Evolutionary conservation across 805 yeast genomes (phyloP), one percentile per base, ranked within the genome.

Genomic region (Candida jianshihensis): DNA sequence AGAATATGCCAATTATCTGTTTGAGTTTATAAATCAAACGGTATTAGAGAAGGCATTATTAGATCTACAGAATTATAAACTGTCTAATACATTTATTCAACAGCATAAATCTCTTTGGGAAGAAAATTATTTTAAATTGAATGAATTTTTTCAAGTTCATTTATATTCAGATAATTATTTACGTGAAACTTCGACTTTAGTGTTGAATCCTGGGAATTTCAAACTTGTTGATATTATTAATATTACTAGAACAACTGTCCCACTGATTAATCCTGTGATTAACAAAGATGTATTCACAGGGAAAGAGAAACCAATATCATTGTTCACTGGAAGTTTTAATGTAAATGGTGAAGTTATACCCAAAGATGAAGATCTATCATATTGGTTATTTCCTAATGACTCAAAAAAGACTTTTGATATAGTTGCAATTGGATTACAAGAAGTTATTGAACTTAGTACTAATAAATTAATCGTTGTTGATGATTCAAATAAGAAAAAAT

Each of bases 101-200:
- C 77, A 77, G 19, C 95, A 87, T 47, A 81, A 87, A 43, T 72
- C 79, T 19, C 60, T 89, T 19, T 89, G 97, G 97, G 92, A 95
- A 6, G 95, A 89, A 54, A 88, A 88, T 56, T 95, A 94, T 24
- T 89, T 82, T 51, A 87, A 81, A 44, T 73, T 89, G 22, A 77
- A 88, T 4, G 79, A 78, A 50, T 83, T 87, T 14, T 88, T 87
- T 60, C 84, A 60, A 6, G 58, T 60, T 33, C 56, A 63, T 26
- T 33, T 51, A 10, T 17, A 29, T 19, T 29, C 31, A 7, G 19
- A 19, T 7, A 13, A 18, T 7, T 19, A 16, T 19, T n/a, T n/a
- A n/a, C 15, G 13, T 12, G 31, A 29, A 19, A 19, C 19, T 13
- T 11, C 6, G 5, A 9, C 6, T 6, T 5, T 29, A 5, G 13